These are phyloP conservation scores for California macrophylla DNA, from an alignment of 441 rosid species.

Conservation along the genomic window DNA sequence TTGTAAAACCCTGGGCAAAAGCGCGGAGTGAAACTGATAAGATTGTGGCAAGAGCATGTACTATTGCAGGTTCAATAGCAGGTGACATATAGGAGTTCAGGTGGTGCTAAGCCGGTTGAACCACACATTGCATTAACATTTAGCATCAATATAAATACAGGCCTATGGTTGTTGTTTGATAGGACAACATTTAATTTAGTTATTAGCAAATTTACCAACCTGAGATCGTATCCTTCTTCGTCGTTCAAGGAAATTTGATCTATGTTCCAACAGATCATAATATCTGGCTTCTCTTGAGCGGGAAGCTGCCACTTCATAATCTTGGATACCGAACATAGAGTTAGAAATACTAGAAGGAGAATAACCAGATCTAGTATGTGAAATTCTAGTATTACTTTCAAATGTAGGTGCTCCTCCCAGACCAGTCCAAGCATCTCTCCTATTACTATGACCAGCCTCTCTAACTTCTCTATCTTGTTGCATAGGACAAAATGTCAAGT, in stretches of 20 bases:
- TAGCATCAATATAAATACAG: neutral
- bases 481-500: slow-evolving; percentile 41
- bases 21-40: neutral
- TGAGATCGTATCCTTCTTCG: slow-evolving; percentile 93
- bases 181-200: neutral
- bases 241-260: slow-evolving; percentile 82
- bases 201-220: slow-evolving; percentile 38
- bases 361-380: slow-evolving; percentile 37
- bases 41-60: neutral
- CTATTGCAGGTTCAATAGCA: neutral
- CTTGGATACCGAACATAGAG: slow-evolving; percentile 43
- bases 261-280: slow-evolving; percentile 72
- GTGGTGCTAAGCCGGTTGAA: neutral
- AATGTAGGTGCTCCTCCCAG: slow-evolving; percentile 28
- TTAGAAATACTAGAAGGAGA: slow-evolving; percentile 35
- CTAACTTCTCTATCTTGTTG: slow-evolving; percentile 44
- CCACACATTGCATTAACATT: neutral
- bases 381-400: slow-evolving; percentile 25
- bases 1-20: neutral
- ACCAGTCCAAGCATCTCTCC: slow-evolving; percentile 26
- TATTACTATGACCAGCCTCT: slow-evolving; percentile 35
- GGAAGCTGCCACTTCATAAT: slow-evolving; percentile 48
- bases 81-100: neutral
- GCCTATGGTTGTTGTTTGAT: neutral
- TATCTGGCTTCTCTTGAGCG: slow-evolving; percentile 70